Evolutionary conservation across 208 protist species (phyloP).

Genomic region (Tritrichomonas musculus): DNA sequence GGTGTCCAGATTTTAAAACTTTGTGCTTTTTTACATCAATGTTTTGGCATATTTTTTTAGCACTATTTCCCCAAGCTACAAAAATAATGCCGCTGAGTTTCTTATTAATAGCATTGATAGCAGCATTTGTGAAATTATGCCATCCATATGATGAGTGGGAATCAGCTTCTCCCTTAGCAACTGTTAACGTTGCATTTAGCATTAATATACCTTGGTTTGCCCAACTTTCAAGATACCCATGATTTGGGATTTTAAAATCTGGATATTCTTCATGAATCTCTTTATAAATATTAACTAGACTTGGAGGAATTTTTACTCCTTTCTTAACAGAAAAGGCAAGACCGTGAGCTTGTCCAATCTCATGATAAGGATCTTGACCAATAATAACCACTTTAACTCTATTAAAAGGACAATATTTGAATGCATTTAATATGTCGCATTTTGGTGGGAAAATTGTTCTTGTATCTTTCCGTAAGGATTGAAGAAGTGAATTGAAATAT

Average conservation of each 20-base stretch:
- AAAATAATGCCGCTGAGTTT: conserved; percentile 62
- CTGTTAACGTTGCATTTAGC: conserved; percentile 86
- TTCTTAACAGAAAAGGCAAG: conserved; percentile 82
- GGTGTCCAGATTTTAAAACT: conserved; percentile 68
- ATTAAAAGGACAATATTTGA: conserved; percentile 20
- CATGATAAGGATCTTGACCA: conserved; percentile 87
- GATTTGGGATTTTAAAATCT: conserved; percentile 67
- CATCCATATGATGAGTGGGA: conserved; percentile 79
- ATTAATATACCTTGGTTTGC: conserved; percentile 87
- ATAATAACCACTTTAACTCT: conserved; percentile 80
- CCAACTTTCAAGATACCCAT: conserved; percentile 83
- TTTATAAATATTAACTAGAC: conserved; percentile 86
- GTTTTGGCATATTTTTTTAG: conserved; percentile 69
- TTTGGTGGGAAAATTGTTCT: conserved; percentile 10
- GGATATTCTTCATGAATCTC: conserved; percentile 71
- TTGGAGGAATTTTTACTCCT: conserved; percentile 60
- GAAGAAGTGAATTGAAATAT: neutral
- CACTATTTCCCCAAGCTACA: conserved; percentile 82
- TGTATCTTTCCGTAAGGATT: neutral
- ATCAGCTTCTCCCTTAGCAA: conserved; percentile 74
- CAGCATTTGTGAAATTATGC: conserved; percentile 80
- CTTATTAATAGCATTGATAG: conserved; percentile 67
- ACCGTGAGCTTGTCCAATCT: conserved; percentile 78
- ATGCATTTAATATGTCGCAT: neutral
- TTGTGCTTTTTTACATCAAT: conserved; percentile 71